Conservation (phyloP, 495 filamentous ascomycete species). For the Aspergillus cristatus region DNA sequence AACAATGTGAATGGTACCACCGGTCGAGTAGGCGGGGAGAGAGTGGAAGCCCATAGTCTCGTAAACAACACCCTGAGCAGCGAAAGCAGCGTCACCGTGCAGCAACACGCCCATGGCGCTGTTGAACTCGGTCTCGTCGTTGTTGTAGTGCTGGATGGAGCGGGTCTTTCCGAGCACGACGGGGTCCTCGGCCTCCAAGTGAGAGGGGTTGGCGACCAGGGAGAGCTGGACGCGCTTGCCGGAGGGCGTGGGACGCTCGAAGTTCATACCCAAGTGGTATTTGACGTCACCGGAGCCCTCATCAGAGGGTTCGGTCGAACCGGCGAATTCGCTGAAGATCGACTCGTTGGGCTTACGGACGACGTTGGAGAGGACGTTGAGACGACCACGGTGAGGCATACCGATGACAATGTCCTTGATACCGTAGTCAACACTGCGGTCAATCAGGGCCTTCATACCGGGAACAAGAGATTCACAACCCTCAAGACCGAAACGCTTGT, state of each 20-base stretch:
- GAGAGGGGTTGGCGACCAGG: conserved; percentile 94
- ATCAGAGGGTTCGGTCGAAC: conserved; percentile 77
- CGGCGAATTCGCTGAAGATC: conserved; percentile 97
- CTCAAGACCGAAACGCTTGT: conserved; percentile 97
- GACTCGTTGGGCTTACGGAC: conserved; percentile 98
- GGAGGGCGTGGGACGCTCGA: conserved; percentile 94
- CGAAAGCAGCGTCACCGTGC: conserved; percentile 96
- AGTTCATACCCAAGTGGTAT: conserved; percentile 99
- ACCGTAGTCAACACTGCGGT: conserved; percentile 94
- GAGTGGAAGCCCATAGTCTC: conserved; percentile 97
- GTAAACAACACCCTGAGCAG: conserved; percentile 93
- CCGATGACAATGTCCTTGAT: conserved; percentile 98
- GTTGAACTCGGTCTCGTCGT: conserved; percentile 77
- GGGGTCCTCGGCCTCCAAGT: conserved; percentile 96
- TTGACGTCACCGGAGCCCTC: conserved; percentile 98
- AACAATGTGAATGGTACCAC: conserved; percentile 92
- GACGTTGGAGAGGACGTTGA: conserved; percentile 97
- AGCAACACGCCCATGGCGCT: conserved; percentile 92
- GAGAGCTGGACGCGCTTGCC: conserved; percentile 98
- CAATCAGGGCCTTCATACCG: conserved; percentile 98
- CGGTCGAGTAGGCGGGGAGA: conserved; percentile 90
- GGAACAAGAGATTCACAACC: conserved; percentile 93
- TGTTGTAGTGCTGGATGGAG: conserved; percentile 98
- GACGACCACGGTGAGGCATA: conserved; percentile 97
- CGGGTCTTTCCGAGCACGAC: conserved; percentile 96